Evolutionary conservation across 78 protist genomes (phyloP).

Genomic region (Dictyostelium capitatum): DNA sequence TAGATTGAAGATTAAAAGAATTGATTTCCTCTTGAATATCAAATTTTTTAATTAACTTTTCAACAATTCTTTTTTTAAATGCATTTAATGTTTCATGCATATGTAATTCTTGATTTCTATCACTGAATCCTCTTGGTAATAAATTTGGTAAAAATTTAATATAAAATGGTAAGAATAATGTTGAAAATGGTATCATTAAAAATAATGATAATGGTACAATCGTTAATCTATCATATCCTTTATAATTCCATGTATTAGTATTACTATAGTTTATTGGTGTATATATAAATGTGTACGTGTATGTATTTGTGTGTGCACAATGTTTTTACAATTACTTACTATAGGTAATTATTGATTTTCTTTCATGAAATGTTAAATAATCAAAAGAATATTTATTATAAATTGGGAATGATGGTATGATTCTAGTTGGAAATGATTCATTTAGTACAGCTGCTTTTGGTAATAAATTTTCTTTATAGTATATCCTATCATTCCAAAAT

Average conservation of each 20-base stretch:
- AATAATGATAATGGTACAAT: slow-evolving; percentile 50
- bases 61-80: neutral
- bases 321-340: neutral
- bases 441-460: neutral
- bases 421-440: neutral
- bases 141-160: slow-evolving; percentile 32
- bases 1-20: neutral
- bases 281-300: no score
- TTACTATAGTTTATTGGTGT: no score
- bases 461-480: neutral
- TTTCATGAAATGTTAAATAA: slow-evolving; percentile 13
- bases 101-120: neutral
- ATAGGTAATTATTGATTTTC: slow-evolving; percentile 1
- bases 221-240: slow-evolving; percentile 35
- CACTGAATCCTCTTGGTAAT: slow-evolving; percentile 50
- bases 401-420: neutral
- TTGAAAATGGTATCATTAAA: slow-evolving; percentile 62
- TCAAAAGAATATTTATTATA: neutral
- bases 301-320: no score
- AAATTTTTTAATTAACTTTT: neutral
- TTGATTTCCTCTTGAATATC: neutral
- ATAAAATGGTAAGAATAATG: slow-evolving; percentile 59
- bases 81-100: slow-evolving; percentile 7
- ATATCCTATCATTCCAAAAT: neutral
- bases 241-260: no score